Evolutionary conservation across 306 rosid genomes (phyloP).

Genomic region (Mimosa bimucronata): DNA sequence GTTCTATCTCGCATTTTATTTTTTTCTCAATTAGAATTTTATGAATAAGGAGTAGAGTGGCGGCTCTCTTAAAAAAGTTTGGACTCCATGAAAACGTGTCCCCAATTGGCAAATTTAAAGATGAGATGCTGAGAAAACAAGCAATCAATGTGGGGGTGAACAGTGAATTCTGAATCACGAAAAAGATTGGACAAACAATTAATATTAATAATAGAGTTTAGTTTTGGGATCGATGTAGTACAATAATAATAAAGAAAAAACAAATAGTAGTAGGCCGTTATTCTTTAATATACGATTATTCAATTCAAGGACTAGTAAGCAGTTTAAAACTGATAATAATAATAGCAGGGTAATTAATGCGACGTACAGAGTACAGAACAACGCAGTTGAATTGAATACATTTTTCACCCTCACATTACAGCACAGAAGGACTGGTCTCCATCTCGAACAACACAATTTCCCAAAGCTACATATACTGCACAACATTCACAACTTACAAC

Average conservation of each 20-base stretch:
- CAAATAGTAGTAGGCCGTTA: slow-evolving; percentile 32
- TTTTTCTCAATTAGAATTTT: too few relatives aligned
- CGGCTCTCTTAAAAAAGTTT: too few relatives aligned
- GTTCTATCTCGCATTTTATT: too few relatives aligned
- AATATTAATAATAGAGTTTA: not conserved
- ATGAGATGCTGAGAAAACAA: not conserved
- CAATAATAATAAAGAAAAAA: not conserved
- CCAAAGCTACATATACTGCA: slow-evolving; percentile 37
- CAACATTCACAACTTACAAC: not conserved
- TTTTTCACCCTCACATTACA: slow-evolving; percentile 26
- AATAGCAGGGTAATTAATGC: slow-evolving; percentile 36
- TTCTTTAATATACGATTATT: slow-evolving; percentile 1
- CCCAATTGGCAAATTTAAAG: not conserved
- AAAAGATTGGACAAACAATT: slow-evolving; percentile 1
- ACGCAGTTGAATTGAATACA: slow-evolving; percentile 26
- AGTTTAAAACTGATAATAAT: slow-evolving; percentile 27
- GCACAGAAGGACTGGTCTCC: slow-evolving; percentile 35
- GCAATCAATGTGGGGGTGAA: not conserved
- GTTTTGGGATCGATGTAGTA: slow-evolving; percentile 58
- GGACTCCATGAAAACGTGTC: slow-evolving; percentile 27
- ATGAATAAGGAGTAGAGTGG: too few relatives aligned
- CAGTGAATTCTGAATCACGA: not conserved
- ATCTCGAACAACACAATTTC: slow-evolving; percentile 51
- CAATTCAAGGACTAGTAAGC: not conserved
- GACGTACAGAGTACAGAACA: not conserved